Evolutionary conservation across 805 yeast species (phyloP).

Genomic region (Myxozyma mucilagina): DNA sequence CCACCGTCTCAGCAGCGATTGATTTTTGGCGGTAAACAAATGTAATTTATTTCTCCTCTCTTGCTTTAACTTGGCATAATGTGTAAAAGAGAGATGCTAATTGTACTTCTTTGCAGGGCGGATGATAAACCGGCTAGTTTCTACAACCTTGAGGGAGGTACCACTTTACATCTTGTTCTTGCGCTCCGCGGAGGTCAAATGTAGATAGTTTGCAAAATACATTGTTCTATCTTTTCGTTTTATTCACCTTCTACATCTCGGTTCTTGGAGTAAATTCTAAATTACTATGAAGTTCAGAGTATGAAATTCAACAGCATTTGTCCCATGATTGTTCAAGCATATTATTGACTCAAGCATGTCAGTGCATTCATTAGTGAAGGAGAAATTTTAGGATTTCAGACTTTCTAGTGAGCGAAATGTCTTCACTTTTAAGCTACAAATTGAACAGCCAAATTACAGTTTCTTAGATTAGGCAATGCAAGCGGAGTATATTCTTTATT

Average conservation of each 20-base stretch:
- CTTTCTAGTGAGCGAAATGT: no score
- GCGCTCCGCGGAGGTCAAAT: slow-evolving; percentile 83
- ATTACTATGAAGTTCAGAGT: no score
- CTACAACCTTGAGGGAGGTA: slow-evolving; percentile 80
- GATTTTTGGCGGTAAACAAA: slow-evolving; percentile 85
- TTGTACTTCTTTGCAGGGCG: slow-evolving; percentile 44
- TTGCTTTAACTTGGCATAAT: neutral
- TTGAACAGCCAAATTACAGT: no score
- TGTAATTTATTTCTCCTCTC: slow-evolving; percentile 50
- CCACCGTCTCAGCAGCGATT: slow-evolving; percentile 95
- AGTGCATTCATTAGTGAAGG: no score
- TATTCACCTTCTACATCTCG: neutral
- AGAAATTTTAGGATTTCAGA: no score
- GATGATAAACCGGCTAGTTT: slow-evolving; percentile 73
- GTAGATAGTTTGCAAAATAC: neutral
- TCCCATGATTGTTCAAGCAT: no score
- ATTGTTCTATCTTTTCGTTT: neutral
- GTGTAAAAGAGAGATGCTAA: neutral
- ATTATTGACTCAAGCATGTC: no score
- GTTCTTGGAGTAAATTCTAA: no score
- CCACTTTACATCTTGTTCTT: slow-evolving; percentile 84
- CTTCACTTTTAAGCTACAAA: no score
- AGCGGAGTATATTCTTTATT: no score
- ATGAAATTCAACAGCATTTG: no score
- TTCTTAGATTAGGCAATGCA: no score